A percentile compares a stretch with the other conserved stretches of the same genome.
phyloP scores from a whole-genome alignment of 2,329 filamentous ascomycete species.

The Stachybotrys echinatus region DNA sequence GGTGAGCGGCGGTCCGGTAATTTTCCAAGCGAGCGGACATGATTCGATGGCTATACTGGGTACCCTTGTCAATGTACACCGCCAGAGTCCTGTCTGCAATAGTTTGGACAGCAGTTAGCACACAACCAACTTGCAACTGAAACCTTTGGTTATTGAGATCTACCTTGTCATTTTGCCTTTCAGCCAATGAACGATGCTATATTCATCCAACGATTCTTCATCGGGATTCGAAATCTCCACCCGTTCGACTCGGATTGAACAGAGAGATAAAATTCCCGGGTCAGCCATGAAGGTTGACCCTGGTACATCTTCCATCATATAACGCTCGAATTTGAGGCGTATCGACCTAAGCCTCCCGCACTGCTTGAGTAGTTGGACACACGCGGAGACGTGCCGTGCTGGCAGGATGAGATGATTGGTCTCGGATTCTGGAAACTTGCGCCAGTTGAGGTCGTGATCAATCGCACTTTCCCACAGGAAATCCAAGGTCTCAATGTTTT shows the following conservation, averaged over 20 bases:
- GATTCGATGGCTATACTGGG: background rate
- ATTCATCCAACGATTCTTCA: background rate
- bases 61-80: background rate
- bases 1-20: background rate
- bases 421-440: background rate
- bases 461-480: conserved; percentile 6
- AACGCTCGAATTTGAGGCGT: background rate
- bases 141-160: background rate
- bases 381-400: conserved; percentile 3
- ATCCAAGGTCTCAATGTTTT: conserved; percentile 5
- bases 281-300: conserved; percentile 1
- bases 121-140: background rate
- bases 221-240: background rate
- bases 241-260: background rate
- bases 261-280: conserved; percentile 3
- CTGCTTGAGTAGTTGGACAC: conserved; percentile 4
- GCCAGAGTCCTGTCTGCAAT: background rate
- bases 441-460: conserved; percentile 1
- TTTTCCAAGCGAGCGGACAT: background rate
- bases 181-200: background rate
- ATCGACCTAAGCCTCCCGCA: conserved; percentile 5
- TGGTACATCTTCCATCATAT: conserved; percentile 1
- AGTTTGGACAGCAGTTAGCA: background rate
- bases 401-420: conserved; percentile 1
- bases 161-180: background rate